A percentile compares a stretch with the other conserved stretches of the same genome.
phyloP scores from a whole-genome alignment of 108 stramenopile species.

The Nannochloropsis salina region DNA sequence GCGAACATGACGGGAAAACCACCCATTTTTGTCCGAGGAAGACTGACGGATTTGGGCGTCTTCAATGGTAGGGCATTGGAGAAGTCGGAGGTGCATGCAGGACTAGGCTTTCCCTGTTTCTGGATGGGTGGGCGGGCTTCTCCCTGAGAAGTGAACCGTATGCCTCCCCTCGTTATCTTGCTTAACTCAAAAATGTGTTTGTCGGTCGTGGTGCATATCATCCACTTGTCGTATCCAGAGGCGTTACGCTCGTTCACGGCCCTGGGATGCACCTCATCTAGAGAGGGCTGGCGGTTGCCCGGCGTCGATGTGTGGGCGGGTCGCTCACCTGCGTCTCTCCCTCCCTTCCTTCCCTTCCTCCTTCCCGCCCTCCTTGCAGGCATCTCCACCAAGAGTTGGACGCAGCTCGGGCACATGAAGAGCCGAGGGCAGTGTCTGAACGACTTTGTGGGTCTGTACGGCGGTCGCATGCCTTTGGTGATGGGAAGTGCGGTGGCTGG shows the following conservation, averaged over 20 bases:
- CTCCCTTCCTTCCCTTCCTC: background rate
- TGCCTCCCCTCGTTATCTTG: background rate
- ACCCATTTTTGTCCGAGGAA: constrained; percentile 36
- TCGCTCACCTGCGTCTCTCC: constrained; percentile 19
- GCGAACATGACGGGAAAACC: constrained; percentile 22
- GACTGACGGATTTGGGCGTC: constrained; percentile 28
- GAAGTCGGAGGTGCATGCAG: too few species aligned
- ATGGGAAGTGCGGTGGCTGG: background rate
- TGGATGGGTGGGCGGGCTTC: too few species aligned
- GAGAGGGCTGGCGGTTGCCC: background rate
- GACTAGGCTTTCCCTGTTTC: too few species aligned
- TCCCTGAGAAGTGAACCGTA: too few species aligned
- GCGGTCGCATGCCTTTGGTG: background rate
- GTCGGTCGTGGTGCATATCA: background rate
- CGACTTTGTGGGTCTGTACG: background rate
- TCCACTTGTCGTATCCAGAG: too few species aligned
- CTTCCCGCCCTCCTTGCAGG: background rate
- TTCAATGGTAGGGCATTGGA: constrained; percentile 13
- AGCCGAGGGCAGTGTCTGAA: background rate
- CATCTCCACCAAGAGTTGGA: background rate
- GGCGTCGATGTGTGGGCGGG: background rate
- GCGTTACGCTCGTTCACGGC: too few species aligned
- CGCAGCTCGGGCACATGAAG: background rate
- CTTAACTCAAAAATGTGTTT: background rate
- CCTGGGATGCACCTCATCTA: too few species aligned